Percentiles rank a stretch among this genome's conserved stretches.
These are phyloP conservation scores for Hypoxylon lienhwacheense DNA, from an alignment of 495 filamentous ascomycete genomes.

Conservation along the genomic window DNA sequence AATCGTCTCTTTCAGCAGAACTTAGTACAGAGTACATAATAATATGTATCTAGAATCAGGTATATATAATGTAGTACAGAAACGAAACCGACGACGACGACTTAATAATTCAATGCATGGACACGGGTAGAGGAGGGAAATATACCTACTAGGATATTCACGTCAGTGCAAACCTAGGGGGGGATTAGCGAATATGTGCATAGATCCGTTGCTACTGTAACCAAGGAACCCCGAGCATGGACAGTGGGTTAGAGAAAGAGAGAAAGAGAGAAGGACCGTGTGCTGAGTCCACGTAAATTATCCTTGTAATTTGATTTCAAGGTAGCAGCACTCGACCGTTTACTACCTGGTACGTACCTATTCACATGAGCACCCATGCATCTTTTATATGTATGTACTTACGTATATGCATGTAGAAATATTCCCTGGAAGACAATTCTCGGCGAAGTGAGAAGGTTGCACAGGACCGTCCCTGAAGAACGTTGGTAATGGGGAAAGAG, in stretches of 20 bases:
- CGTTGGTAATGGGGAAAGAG: slow-evolving; percentile 13
- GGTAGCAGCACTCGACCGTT: slow-evolving; percentile 26
- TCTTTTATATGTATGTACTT: too few species aligned
- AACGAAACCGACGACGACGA: background rate
- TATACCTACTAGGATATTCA: slow-evolving; percentile 7
- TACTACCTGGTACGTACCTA: too few species aligned
- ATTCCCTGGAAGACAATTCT: slow-evolving; percentile 21
- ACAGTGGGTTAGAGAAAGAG: too few species aligned
- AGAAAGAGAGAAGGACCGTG: slow-evolving; percentile 34
- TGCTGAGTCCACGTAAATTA: slow-evolving; percentile 25
- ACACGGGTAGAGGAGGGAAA: slow-evolving; percentile 9
- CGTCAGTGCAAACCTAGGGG: slow-evolving; percentile 27
- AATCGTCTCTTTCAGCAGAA: too few species aligned
- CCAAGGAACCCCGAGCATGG: slow-evolving; percentile 28
- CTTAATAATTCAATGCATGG: slow-evolving; percentile 4
- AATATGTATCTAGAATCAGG: too few species aligned
- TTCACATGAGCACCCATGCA: slow-evolving; percentile 24
- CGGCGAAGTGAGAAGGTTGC: slow-evolving; percentile 24
- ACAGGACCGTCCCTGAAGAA: slow-evolving; percentile 27
- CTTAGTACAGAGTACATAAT: too few species aligned
- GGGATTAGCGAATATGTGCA: slow-evolving; percentile 30
- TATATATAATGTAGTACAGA: too few species aligned
- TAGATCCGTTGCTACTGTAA: slow-evolving; percentile 28
- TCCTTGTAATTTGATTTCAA: slow-evolving; percentile 24
- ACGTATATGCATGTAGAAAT: slow-evolving; percentile 23